phyloP scores from a whole-genome alignment of 805 yeast genomes.

The Nakazawaea populi region DNA sequence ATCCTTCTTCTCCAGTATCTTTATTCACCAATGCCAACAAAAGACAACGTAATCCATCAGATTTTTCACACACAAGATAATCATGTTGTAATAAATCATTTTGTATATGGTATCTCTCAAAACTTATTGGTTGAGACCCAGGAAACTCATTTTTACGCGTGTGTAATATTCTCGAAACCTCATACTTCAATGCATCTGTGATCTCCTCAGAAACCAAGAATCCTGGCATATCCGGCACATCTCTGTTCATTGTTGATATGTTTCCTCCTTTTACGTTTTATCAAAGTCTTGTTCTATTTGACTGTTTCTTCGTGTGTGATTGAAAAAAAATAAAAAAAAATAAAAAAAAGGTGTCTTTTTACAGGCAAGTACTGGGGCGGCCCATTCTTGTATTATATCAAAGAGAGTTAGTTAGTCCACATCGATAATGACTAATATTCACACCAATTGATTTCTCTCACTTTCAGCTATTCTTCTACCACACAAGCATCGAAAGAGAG shows the following conservation, averaged over 20 bases:
- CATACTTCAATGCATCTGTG: conserved; percentile 57
- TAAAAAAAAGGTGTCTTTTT: no score
- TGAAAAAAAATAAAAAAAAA: no score
- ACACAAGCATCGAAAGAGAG: no score
- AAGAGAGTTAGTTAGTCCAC: no score
- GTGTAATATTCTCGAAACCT: conserved; percentile 59
- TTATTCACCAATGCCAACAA: conserved; percentile 56
- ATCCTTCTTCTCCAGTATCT: conserved; percentile 78
- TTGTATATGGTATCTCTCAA: conserved; percentile 64
- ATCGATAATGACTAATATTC: no score
- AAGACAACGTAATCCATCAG: conserved; percentile 87
- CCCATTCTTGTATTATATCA: no score
- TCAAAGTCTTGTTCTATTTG: neutral
- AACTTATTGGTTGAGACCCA: conserved; percentile 95
- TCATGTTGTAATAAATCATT: conserved; percentile 63
- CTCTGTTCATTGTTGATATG: conserved; percentile 26
- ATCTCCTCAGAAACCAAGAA: conserved; percentile 67
- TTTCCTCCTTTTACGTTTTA: neutral
- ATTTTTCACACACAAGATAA: conserved; percentile 91
- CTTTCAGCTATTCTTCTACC: no score
- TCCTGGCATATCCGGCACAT: conserved; percentile 86
- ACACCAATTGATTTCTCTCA: no score
- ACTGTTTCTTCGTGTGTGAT: no score
- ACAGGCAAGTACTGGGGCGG: no score
- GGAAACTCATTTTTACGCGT: conserved; percentile 61